Conservation (phyloP, 225 moss, liverwort and hornwort species). For the Straminergon stramineum region DNA sequence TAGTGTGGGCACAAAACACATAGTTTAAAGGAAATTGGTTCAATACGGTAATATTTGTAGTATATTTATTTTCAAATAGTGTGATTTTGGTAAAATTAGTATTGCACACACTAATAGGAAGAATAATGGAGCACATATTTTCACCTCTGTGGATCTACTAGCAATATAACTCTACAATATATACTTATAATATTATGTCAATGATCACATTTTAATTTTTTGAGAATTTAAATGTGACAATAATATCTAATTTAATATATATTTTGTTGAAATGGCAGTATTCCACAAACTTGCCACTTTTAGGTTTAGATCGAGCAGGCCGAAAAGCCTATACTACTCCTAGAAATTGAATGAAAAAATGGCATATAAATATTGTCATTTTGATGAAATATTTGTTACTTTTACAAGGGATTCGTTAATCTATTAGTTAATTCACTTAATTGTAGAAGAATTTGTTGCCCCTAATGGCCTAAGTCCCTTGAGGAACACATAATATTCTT, state of each 20-base stretch:
- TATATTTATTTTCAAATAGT: not conserved
- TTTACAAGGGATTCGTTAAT: too few species aligned
- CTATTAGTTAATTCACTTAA: not conserved
- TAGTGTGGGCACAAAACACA: too few species aligned
- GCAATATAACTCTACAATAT: not conserved
- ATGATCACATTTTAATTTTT: not conserved
- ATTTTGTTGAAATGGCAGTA: too few species aligned
- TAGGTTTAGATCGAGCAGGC: too few species aligned
- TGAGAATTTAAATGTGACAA: not conserved
- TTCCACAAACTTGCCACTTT: too few species aligned
- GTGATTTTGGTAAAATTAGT: not conserved
- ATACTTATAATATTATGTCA: not conserved
- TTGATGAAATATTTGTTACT: too few species aligned
- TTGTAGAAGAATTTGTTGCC: not conserved
- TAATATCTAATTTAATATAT: not conserved
- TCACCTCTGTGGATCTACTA: accelerated
- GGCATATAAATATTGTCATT: too few species aligned
- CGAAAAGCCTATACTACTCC: too few species aligned
- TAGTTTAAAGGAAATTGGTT: too few species aligned
- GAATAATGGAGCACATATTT: not conserved
- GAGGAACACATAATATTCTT: not conserved
- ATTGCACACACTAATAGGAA: not conserved
- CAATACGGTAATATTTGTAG: not conserved
- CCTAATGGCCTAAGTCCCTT: too few species aligned
- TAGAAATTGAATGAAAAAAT: too few species aligned